Conservation (phyloP, 352 stramenopile genomes). For the Globisporangium camurandrum region DNA sequence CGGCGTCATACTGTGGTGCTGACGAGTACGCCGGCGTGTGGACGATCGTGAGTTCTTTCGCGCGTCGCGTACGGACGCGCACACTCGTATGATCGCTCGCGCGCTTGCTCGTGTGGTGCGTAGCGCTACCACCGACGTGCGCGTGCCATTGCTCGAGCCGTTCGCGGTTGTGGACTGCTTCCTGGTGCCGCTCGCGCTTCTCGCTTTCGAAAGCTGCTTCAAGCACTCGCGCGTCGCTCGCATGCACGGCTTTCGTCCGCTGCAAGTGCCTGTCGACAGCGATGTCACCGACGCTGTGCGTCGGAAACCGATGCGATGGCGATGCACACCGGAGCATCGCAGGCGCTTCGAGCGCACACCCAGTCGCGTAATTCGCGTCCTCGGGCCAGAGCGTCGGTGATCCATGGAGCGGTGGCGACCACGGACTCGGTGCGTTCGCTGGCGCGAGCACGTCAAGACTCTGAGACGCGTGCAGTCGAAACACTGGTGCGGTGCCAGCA, state of each 20-base stretch:
- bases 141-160: constrained; percentile 32
- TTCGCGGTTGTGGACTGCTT: constrained; percentile 27
- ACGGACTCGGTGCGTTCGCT: constrained; percentile 22
- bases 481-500: constrained; percentile 16
- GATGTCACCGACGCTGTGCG: constrained; percentile 16
- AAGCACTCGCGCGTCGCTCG: constrained; percentile 18
- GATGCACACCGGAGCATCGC: constrained; percentile 42
- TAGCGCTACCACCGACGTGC: constrained; percentile 24
- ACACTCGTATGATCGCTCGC: constrained; percentile 36
- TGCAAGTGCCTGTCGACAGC: constrained; percentile 17
- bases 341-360: constrained; percentile 18
- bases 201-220: constrained; percentile 28
- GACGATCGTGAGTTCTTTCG: constrained; percentile 39
- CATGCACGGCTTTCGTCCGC: constrained; percentile 19
- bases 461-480: constrained; percentile 24
- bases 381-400: constrained; percentile 52
- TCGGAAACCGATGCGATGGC: constrained; percentile 25
- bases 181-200: constrained; percentile 16
- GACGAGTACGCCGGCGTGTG: constrained; percentile 40
- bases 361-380: constrained; percentile 29
- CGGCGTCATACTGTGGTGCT: constrained; percentile 21
- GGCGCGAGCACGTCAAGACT: constrained; percentile 23
- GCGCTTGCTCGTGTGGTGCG: too few species aligned
- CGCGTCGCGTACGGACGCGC: constrained; percentile 23
- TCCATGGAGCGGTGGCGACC: constrained; percentile 26